Evolutionary conservation across 768 basidiomycete genomes (phyloP).

Genomic region (Brasilioporus rufonigricans): DNA sequence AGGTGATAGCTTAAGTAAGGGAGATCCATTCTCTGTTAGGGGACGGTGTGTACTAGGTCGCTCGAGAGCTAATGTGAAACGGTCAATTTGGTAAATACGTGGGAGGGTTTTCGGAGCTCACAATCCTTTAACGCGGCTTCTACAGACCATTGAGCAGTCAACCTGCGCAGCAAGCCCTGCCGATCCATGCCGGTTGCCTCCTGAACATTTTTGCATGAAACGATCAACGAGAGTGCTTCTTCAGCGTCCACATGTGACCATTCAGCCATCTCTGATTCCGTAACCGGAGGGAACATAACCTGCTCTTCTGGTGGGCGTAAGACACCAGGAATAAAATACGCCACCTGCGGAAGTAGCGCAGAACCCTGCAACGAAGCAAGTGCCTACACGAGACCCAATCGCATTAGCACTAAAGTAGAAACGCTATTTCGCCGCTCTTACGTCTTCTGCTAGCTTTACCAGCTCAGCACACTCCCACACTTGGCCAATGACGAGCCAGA

Average conservation of each 20-base stretch:
- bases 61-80: slow-evolving; percentile 48
- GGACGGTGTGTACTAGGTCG: slow-evolving; percentile 53
- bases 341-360: slow-evolving; percentile 36
- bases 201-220: slow-evolving; percentile 52
- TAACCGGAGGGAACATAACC: slow-evolving; percentile 38
- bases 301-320: slow-evolving; percentile 47
- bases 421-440: slow-evolving; percentile 30
- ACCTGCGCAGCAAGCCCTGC: slow-evolving; percentile 49
- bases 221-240: slow-evolving; percentile 54
- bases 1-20: slow-evolving; percentile 78
- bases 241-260: slow-evolving; percentile 49
- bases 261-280: slow-evolving; percentile 20
- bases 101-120: slow-evolving; percentile 37
- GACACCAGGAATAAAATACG: slow-evolving; percentile 36
- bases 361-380: slow-evolving; percentile 41
- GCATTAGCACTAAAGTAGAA: slow-evolving; percentile 18
- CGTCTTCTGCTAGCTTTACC: slow-evolving; percentile 52
- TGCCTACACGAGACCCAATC: slow-evolving; percentile 35
- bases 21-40: slow-evolving; percentile 67
- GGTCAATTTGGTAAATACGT: slow-evolving; percentile 10
- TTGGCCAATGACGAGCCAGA: slow-evolving; percentile 68
- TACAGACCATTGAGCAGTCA: slow-evolving; percentile 67
- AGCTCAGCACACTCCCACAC: slow-evolving; percentile 67
- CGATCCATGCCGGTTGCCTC: slow-evolving; percentile 64
- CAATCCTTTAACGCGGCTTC: slow-evolving; percentile 74